phyloP scores from a whole-genome alignment of 2,329 filamentous ascomycete genomes.

The Colletotrichum sansevieriae region DNA sequence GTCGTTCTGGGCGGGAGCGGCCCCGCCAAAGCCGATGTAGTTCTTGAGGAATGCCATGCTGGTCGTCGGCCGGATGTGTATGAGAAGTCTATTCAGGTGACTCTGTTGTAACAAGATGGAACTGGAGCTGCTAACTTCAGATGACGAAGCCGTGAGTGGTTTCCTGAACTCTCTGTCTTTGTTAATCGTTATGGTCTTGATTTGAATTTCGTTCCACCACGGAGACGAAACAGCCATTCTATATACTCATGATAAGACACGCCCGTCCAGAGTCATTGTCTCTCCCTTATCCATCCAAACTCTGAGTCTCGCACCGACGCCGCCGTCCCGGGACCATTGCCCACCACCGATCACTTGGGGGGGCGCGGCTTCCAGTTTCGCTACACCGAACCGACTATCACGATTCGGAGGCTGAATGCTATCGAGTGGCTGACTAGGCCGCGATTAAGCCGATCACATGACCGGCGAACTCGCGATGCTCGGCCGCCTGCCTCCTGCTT shows the following conservation, averaged over 20 bases:
- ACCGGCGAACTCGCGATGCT: neutral
- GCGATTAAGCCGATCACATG: constrained; percentile 20
- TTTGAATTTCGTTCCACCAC: constrained; percentile 1
- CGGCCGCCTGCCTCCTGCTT: constrained; percentile 11
- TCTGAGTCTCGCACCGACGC: constrained; percentile 14
- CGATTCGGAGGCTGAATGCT: constrained; percentile 24
- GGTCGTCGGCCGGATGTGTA: constrained; percentile 32
- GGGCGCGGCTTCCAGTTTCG: constrained; percentile 16
- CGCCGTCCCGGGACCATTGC: neutral
- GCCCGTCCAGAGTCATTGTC: constrained; percentile 20
- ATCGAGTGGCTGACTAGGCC: constrained; percentile 15
- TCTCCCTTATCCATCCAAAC: constrained; percentile 20
- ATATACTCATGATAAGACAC: constrained; percentile 38
- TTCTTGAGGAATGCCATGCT: constrained; percentile 50
- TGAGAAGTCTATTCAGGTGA: neutral
- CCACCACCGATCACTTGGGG: constrained; percentile 19
- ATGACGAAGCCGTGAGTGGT: neutral
- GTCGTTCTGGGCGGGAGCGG: constrained; percentile 44
- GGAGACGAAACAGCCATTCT: constrained; percentile 38
- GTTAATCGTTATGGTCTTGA: neutral
- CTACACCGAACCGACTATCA: constrained; percentile 22
- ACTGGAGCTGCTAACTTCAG: neutral
- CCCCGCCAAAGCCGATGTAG: constrained; percentile 55
- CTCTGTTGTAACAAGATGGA: neutral
- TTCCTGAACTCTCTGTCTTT: constrained; percentile 11